Conservation (phyloP, 2,329 filamentous ascomycete species). For the Fusarium domesticum region DNA sequence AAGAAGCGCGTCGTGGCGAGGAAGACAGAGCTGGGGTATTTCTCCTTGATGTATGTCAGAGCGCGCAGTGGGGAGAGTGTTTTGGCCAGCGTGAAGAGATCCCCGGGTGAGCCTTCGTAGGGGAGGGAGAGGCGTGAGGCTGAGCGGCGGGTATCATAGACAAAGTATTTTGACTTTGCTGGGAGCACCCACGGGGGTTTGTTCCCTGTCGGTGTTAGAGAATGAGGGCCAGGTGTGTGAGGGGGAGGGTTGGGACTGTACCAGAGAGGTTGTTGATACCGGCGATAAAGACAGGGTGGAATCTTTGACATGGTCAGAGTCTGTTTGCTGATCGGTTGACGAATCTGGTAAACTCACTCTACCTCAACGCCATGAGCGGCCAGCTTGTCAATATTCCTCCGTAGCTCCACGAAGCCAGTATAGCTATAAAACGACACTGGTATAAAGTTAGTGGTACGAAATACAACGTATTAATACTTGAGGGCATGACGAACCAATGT, state of each 20-base stretch:
- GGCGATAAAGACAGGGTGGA: conserved; percentile 70
- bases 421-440: conserved; percentile 66
- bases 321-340: not conserved
- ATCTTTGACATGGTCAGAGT: conserved; percentile 41
- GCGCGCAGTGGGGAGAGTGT: conserved; percentile 60
- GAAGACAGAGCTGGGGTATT: conserved; percentile 48
- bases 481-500: conserved; percentile 50
- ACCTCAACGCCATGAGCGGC: conserved; percentile 58
- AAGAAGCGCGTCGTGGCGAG: conserved; percentile 53
- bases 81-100: conserved; percentile 43
- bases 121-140: conserved; percentile 38
- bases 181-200: conserved; percentile 70
- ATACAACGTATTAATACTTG: not conserved
- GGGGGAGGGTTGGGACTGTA: conserved; percentile 28
- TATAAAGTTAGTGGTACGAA: conserved; percentile 2
- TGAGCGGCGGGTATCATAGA: conserved; percentile 41
- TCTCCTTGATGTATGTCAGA: conserved; percentile 63
- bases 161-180: conserved; percentile 61
- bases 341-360: conserved; percentile 46
- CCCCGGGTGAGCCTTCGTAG: conserved; percentile 37
- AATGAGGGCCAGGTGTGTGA: too few relatives aligned
- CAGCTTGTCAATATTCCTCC: conserved; percentile 53
- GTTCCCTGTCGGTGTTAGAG: conserved; percentile 53
- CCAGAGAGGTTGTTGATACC: conserved; percentile 61
- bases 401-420: conserved; percentile 55